A percentile compares a stretch with the other conserved stretches of the same genome.
These are phyloP conservation scores for Nakaseomyces kungkrabaensis DNA, from an alignment of 1,139 yeast species.

Conservation along the genomic window DNA sequence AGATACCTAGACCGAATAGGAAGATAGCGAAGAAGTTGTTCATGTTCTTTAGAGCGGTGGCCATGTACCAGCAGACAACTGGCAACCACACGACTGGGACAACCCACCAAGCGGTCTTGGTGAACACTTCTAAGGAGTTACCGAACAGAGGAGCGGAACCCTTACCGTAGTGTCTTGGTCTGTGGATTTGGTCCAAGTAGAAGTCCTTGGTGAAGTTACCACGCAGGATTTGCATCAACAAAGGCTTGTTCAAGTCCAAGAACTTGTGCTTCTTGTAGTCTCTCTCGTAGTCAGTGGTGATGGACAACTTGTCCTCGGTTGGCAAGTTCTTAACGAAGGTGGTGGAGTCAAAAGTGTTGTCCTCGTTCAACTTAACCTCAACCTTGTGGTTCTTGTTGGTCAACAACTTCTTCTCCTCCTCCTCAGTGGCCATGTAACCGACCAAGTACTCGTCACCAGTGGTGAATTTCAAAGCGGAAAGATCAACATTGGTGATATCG, in stretches of 20 bases:
- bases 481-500: conserved; percentile 82
- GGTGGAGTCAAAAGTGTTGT: conserved; percentile 36
- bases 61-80: conserved; percentile 47
- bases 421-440: conserved; percentile 53
- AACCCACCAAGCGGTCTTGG: conserved; percentile 68
- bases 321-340: conserved; percentile 54
- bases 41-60: conserved; percentile 33
- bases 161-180: conserved; percentile 87
- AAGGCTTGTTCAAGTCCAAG: conserved; percentile 73
- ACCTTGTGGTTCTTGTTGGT: conserved; percentile 32
- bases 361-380: conserved; percentile 32
- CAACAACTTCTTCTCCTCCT: conserved; percentile 48
- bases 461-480: conserved; percentile 34
- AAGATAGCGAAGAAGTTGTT: conserved; percentile 29
- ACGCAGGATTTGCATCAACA: conserved; percentile 66
- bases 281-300: conserved; percentile 64
- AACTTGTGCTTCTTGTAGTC: conserved; percentile 76
- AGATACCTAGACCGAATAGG: conserved; percentile 54
- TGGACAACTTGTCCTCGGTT: conserved; percentile 56
- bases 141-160: conserved; percentile 89
- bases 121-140: conserved; percentile 59
- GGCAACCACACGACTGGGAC: conserved; percentile 90
- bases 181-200: conserved; percentile 89
- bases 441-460: conserved; percentile 56
- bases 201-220: conserved; percentile 75